Percentiles rank a stretch among this genome's conserved stretches.
Evolutionary conservation across 495 filamentous ascomycete genomes (phyloP).

Genomic region (Penicillium roqueforti): DNA sequence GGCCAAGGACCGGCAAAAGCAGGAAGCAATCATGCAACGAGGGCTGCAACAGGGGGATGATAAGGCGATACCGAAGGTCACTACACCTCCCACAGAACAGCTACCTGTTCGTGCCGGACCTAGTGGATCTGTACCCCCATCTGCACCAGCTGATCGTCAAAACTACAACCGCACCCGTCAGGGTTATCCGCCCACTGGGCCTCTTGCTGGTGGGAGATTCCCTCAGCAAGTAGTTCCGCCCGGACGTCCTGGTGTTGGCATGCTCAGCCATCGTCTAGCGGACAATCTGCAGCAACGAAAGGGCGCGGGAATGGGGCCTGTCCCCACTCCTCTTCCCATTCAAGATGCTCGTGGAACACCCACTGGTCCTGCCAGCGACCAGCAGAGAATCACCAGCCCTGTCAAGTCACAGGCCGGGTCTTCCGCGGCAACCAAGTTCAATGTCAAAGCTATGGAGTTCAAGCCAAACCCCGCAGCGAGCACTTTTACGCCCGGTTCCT

Average conservation of each 20-base stretch:
- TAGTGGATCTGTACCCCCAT: slow-evolving; percentile 30
- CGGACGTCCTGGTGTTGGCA: slow-evolving; percentile 41
- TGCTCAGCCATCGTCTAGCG: slow-evolving; percentile 51
- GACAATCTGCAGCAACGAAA: slow-evolving; percentile 56
- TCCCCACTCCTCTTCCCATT: slow-evolving; percentile 54
- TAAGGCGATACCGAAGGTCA: slow-evolving; percentile 46
- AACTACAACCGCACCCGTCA: slow-evolving; percentile 41
- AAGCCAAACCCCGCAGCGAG: slow-evolving; percentile 73
- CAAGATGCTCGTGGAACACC: slow-evolving; percentile 49
- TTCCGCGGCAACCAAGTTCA: slow-evolving; percentile 62
- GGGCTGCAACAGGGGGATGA: slow-evolving; percentile 62
- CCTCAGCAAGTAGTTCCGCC: slow-evolving; percentile 42
- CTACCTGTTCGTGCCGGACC: slow-evolving; percentile 29
- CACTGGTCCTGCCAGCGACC: slow-evolving; percentile 46
- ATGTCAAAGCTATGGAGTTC: slow-evolving; percentile 80
- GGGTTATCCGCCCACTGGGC: slow-evolving; percentile 44
- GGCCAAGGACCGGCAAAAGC: slow-evolving; percentile 89
- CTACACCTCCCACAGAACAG: slow-evolving; percentile 34
- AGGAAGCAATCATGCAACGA: slow-evolving; percentile 86
- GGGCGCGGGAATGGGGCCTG: slow-evolving; percentile 37
- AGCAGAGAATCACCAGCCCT: slow-evolving; percentile 39
- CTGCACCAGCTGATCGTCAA: slow-evolving; percentile 41
- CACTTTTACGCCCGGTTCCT: slow-evolving; percentile 67
- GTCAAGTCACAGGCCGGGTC: slow-evolving; percentile 47
- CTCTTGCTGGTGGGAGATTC: slow-evolving; percentile 37